A percentile compares a stretch with the other conserved stretches of the same genome.
These are phyloP conservation scores for Dacryopinax primogenitus DNA, from an alignment of 768 basidiomycete genomes.

Conservation along the genomic window DNA sequence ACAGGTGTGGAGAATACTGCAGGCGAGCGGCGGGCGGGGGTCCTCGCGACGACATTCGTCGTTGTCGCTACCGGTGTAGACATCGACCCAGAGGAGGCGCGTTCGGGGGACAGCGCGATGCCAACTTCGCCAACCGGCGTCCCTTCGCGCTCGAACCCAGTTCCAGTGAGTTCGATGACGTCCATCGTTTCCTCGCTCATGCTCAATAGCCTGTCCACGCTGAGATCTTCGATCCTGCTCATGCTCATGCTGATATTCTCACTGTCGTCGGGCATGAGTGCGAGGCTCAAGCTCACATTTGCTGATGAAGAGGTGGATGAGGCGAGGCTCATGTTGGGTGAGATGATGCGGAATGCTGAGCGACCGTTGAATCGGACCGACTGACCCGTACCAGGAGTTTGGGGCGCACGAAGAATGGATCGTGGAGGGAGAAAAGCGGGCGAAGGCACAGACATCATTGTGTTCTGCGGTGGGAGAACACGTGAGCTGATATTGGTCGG, in stretches of 20 bases:
- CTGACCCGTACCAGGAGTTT: slow-evolving; percentile 64
- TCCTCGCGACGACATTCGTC: too few species aligned
- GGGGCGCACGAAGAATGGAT: slow-evolving; percentile 57
- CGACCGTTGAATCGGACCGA: slow-evolving; percentile 67
- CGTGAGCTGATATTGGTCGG: background rate
- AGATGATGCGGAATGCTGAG: slow-evolving; percentile 52
- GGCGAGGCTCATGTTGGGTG: slow-evolving; percentile 37
- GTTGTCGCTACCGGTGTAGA: background rate
- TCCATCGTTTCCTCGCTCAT: background rate
- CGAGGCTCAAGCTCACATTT: background rate
- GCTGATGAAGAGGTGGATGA: background rate
- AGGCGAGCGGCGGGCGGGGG: background rate
- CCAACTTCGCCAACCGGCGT: background rate
- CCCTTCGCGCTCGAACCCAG: background rate
- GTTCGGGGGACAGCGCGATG: background rate
- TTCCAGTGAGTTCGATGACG: background rate
- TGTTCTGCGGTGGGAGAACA: background rate
- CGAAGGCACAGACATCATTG: background rate
- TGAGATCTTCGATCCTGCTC: background rate
- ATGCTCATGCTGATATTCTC: background rate
- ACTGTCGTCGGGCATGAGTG: background rate
- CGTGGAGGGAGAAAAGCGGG: slow-evolving; percentile 22
- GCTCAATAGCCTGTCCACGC: background rate
- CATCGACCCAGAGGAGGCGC: background rate
- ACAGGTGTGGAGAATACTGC: background rate